Conservation (phyloP, 306 rosid species). For the Pueraria montana region DNA sequence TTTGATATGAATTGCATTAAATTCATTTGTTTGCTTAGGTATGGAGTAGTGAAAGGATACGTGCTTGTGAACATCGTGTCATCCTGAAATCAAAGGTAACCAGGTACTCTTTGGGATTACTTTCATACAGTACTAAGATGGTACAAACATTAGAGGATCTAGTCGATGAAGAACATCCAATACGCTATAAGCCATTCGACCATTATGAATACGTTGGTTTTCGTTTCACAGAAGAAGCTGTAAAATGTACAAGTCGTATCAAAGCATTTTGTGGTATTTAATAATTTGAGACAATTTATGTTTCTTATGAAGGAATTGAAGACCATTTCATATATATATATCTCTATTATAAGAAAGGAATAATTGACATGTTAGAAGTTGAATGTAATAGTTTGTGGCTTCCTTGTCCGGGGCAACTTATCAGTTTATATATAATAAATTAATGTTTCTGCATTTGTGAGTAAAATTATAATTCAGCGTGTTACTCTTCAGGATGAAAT, state of each 20-base stretch:
- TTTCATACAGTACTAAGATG: constrained; percentile 24
- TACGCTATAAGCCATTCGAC: constrained; percentile 8
- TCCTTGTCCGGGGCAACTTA: neutral
- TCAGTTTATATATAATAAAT: neutral
- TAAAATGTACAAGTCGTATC: constrained; percentile 4
- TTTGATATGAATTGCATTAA: neutral
- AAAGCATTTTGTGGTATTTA: constrained; percentile 8
- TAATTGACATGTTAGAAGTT: neutral
- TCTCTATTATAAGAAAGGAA: neutral
- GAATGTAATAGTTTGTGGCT: neutral
- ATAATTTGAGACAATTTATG: neutral
- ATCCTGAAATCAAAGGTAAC: constrained; percentile 13
- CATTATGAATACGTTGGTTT: constrained; percentile 7
- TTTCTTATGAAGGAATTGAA: neutral
- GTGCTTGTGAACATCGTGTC: constrained; percentile 20
- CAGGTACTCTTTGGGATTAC: constrained; percentile 46
- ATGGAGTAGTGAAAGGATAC: constrained; percentile 12
- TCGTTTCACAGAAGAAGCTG: neutral
- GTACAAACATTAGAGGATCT: constrained; percentile 40
- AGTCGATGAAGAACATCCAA: neutral
- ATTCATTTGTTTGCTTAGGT: neutral
- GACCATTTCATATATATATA: neutral
- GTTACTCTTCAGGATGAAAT: no score
- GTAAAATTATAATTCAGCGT: neutral
- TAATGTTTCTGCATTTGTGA: neutral